phyloP scores from a whole-genome alignment of 1,284 basidiomycete species.

The Leccinum holopus region DNA sequence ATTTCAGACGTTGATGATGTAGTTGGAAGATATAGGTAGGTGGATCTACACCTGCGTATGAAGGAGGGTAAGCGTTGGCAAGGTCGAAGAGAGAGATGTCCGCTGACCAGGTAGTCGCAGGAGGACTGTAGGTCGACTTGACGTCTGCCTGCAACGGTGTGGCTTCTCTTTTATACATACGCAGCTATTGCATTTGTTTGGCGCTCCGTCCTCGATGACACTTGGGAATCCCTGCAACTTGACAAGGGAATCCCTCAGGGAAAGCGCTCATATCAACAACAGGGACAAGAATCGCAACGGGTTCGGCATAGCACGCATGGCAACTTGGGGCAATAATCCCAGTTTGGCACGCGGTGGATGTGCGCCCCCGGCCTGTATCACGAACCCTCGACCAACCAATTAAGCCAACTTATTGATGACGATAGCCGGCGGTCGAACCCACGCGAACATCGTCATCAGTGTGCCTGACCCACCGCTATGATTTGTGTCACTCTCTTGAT shows the following conservation, averaged over 20 bases:
- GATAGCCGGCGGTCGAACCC: background rate
- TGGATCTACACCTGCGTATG: constrained; percentile 7
- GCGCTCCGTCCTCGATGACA: background rate
- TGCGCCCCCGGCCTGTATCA: background rate
- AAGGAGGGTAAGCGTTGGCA: constrained; percentile 4
- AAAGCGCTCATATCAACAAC: background rate
- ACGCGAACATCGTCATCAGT: background rate
- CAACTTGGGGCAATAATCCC: constrained; percentile 7
- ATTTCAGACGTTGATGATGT: background rate
- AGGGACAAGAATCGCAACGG: constrained; percentile 1
- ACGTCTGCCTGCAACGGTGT: background rate
- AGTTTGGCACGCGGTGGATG: background rate
- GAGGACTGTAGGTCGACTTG: constrained; percentile 5
- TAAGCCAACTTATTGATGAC: background rate
- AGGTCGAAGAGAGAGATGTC: background rate
- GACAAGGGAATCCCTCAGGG: background rate
- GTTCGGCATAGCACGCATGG: background rate
- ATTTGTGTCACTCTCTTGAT: background rate
- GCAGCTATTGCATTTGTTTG: background rate
- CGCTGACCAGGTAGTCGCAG: constrained; percentile 9
- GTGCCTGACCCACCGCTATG: background rate
- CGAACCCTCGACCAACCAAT: constrained; percentile 10
- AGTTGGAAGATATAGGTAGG: background rate
- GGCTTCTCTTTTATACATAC: constrained; percentile 18
- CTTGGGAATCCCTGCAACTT: background rate